Conservation (phyloP, 345 rosid species). For the Melaleuca alternifolia region DNA sequence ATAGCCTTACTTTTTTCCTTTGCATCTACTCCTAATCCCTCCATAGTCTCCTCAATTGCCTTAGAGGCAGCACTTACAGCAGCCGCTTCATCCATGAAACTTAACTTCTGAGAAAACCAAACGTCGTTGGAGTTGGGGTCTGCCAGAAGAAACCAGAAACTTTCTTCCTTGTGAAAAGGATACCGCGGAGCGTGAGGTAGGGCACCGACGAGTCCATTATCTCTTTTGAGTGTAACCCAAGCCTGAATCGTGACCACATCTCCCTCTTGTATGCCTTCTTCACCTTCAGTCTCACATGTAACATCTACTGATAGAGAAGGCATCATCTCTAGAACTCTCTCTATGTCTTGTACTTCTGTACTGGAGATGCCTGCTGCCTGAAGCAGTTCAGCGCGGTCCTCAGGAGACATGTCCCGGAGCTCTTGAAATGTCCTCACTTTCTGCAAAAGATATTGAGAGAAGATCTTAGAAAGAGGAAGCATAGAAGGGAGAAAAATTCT, state of each 20-base stretch:
- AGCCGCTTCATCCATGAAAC: conserved; percentile 86
- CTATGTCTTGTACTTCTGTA: conserved; percentile 59
- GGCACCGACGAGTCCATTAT: conserved; percentile 70
- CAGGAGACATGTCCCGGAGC: conserved; percentile 49
- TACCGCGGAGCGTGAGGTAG: conserved; percentile 80
- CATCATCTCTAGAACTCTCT: conserved; percentile 85
- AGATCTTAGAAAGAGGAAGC: background rate
- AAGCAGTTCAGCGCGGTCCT: conserved; percentile 78
- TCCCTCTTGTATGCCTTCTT: conserved; percentile 96
- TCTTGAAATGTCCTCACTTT: conserved; percentile 87
- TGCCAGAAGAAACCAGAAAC: conserved; percentile 86
- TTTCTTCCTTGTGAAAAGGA: conserved; percentile 96
- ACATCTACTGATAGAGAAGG: conserved; percentile 73
- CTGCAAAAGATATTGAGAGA: conserved; percentile 29
- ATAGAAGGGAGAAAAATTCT: background rate
- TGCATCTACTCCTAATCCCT: conserved; percentile 74
- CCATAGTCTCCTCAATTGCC: conserved; percentile 85
- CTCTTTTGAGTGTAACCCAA: conserved; percentile 75
- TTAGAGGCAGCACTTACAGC: conserved; percentile 77
- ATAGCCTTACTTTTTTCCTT: conserved; percentile 65
- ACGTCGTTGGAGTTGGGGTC: conserved; percentile 64
- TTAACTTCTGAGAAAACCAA: conserved; percentile 93
- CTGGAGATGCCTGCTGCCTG: conserved; percentile 78
- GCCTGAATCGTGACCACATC: conserved; percentile 80
- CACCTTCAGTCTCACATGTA: conserved; percentile 96